phyloP scores from a whole-genome alignment of 2,329 filamentous ascomycete genomes.

The Biscogniauxia marginata region DNA sequence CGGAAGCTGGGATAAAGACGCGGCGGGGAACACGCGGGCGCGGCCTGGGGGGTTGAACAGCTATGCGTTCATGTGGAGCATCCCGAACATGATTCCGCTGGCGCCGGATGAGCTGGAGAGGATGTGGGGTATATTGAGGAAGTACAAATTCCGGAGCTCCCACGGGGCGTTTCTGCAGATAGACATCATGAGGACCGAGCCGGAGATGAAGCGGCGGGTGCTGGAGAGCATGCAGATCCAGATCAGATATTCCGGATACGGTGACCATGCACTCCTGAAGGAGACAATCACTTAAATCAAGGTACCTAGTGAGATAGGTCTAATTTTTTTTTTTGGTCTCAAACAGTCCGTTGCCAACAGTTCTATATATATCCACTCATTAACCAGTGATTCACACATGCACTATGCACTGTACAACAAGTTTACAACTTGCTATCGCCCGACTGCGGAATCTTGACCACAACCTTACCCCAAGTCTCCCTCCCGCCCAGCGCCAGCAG shows the following conservation, averaged over 20 bases:
- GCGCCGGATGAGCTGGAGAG: constrained; percentile 58
- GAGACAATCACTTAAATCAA: constrained; percentile 16
- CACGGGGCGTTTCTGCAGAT: constrained; percentile 65
- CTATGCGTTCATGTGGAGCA: constrained; percentile 75
- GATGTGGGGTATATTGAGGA: constrained; percentile 69
- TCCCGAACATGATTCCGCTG: constrained; percentile 73
- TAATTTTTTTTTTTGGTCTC: not conserved
- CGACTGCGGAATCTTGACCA: constrained; percentile 77
- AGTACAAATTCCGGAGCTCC: constrained; percentile 62
- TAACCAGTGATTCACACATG: too few relatives aligned
- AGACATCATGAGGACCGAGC: constrained; percentile 54
- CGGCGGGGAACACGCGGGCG: constrained; percentile 34
- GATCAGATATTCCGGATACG: constrained; percentile 50
- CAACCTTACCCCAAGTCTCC: constrained; percentile 94
- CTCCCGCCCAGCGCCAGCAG: constrained; percentile 74
- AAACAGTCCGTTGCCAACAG: too few relatives aligned
- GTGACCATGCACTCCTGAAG: constrained; percentile 39
- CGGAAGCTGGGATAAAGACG: constrained; percentile 46
- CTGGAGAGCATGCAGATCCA: constrained; percentile 78
- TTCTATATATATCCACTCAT: too few relatives aligned
- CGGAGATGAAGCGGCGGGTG: constrained; percentile 61
- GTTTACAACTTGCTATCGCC: constrained; percentile 55
- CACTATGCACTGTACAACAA: not conserved
- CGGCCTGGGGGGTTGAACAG: constrained; percentile 47
- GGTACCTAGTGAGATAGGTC: not conserved